Conservation (phyloP, 352 stramenopile genomes). For the Phytophthora megakarya region DNA sequence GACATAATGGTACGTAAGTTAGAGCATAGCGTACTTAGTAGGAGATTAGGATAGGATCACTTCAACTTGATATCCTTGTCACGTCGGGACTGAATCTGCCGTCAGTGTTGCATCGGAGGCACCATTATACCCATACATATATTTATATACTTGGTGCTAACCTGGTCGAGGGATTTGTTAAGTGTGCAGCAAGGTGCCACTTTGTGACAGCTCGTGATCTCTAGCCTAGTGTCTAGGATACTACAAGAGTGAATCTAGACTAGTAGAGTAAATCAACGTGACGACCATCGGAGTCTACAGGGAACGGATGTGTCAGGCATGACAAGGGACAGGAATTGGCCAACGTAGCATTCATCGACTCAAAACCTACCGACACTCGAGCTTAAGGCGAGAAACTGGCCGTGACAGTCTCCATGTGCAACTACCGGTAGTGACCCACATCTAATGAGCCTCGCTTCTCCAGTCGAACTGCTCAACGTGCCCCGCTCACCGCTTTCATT, state of each 20-base stretch:
- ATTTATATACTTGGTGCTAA: too few relatives aligned
- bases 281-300: constrained; percentile 1
- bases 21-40: too few relatives aligned
- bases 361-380: neutral
- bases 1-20: neutral
- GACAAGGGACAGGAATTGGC: constrained; percentile 12
- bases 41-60: too few relatives aligned
- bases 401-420: constrained; percentile 8
- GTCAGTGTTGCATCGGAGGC: too few relatives aligned
- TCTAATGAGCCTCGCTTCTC: constrained; percentile 16
- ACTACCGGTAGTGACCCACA: constrained; percentile 12
- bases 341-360: constrained; percentile 3
- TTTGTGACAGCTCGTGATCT: too few relatives aligned
- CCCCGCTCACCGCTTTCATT: constrained; percentile 13
- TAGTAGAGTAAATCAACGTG: constrained; percentile 11
- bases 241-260: too few relatives aligned
- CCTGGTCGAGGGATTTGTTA: neutral
- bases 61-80: too few relatives aligned
- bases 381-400: constrained; percentile 28
- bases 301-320: constrained; percentile 21
- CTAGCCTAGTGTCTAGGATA: too few relatives aligned
- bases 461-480: neutral
- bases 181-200: neutral
- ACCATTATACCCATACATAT: too few relatives aligned
- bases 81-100: too few relatives aligned